phyloP scores from a whole-genome alignment of 345 rosid species.

The Eucalyptus pauciflora region DNA sequence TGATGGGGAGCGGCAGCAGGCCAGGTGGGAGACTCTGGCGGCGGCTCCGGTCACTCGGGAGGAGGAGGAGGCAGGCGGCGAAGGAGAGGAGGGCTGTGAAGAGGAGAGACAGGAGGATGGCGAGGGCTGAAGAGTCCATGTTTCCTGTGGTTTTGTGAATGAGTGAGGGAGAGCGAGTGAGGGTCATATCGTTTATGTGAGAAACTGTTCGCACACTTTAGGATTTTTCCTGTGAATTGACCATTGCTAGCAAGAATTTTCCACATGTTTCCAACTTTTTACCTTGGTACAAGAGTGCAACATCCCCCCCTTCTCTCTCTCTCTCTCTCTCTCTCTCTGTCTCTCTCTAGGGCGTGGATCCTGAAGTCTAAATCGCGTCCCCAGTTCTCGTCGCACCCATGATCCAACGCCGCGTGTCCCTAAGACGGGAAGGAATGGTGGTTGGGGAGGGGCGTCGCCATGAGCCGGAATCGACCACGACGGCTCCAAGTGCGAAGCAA shows the following conservation, averaged over 20 bases:
- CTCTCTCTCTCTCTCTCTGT: too few species aligned
- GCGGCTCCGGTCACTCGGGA: neutral
- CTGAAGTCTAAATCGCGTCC: neutral
- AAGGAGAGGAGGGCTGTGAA: neutral
- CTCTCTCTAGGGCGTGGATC: neutral
- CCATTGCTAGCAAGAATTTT: neutral
- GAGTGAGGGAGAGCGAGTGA: neutral
- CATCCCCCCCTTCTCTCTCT: neutral
- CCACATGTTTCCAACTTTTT: neutral
- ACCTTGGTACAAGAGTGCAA: neutral
- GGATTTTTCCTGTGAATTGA: neutral
- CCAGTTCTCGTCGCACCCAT: neutral
- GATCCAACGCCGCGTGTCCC: neutral
- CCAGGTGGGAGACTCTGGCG: neutral
- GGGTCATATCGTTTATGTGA: neutral
- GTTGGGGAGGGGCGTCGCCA: neutral
- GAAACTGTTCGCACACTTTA: neutral
- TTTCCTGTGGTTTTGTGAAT: too few species aligned
- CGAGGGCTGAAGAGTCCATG: neutral
- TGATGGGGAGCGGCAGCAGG: neutral
- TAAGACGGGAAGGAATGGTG: neutral
- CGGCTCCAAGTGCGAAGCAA: neutral
- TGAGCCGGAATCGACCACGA: neutral
- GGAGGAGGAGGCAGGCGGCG: neutral
- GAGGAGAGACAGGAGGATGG: neutral